These are phyloP conservation scores for Ceratocystiopsis sp. DNA, from an alignment of 2,329 filamentous ascomycete genomes.

Conservation along the genomic window DNA sequence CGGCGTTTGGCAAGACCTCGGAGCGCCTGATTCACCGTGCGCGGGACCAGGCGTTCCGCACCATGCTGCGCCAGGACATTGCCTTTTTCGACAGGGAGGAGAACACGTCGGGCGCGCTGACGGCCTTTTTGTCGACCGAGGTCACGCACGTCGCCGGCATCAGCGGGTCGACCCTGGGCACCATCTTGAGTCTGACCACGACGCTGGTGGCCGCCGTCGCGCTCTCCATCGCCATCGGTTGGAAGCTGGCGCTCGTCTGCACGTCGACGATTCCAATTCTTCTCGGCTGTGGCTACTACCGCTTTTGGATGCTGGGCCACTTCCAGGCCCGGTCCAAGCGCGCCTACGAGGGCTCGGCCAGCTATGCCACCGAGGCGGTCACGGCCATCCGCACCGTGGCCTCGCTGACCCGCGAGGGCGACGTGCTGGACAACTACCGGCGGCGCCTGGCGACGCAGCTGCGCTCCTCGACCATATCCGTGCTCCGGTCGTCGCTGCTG, in stretches of 20 bases:
- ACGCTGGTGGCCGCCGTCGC: conserved; percentile 61
- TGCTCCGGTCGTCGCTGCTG: conserved; percentile 58
- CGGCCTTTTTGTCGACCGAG: conserved; percentile 75
- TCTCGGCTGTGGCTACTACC: conserved; percentile 22
- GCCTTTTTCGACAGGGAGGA: conserved; percentile 79
- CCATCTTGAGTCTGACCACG: conserved; percentile 61
- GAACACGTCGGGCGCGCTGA: conserved; percentile 77
- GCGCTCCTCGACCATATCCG: conserved; percentile 49
- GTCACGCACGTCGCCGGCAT: conserved; percentile 80
- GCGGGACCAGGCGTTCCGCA: conserved; percentile 65
- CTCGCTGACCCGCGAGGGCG: conserved; percentile 69
- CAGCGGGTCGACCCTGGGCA: conserved; percentile 74
- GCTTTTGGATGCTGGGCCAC: conserved; percentile 50
- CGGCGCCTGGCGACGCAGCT: conserved; percentile 49
- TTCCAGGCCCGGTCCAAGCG: conserved; percentile 67
- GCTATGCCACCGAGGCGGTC: conserved; percentile 83
- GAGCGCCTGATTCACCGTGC: conserved; percentile 72
- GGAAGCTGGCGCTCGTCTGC: conserved; percentile 27
- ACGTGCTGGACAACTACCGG: conserved; percentile 61
- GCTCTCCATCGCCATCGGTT: conserved; percentile 23
- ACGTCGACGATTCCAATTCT: conserved; percentile 22
- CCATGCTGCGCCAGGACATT: conserved; percentile 85
- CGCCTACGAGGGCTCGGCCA: conserved; percentile 65
- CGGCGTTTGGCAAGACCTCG: conserved; percentile 71
- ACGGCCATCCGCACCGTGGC: conserved; percentile 89